phyloP scores from a whole-genome alignment of 2,329 filamentous ascomycete genomes.

The Aspergillus aculeatus region DNA sequence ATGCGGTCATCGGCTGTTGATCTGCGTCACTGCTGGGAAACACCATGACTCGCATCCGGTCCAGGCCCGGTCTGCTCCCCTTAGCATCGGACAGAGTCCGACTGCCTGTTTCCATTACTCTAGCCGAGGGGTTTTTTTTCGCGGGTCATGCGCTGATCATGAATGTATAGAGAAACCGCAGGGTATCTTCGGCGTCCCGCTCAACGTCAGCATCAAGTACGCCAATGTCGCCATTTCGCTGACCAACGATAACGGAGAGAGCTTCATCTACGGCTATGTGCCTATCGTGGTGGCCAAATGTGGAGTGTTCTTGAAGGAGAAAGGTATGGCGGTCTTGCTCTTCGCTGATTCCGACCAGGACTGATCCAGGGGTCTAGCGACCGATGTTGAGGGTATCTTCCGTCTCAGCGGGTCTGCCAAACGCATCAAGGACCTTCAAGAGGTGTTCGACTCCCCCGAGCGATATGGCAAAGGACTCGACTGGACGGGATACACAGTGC shows the following conservation, averaged over 20 bases:
- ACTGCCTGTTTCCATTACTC: not conserved
- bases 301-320: conserved; percentile 95
- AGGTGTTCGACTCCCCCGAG: conserved; percentile 88
- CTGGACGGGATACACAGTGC: conserved; percentile 96
- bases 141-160: conserved; percentile 3
- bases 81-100: not conserved
- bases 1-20: not conserved
- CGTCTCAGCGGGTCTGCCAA: conserved; percentile 94
- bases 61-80: not conserved
- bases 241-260: conserved; percentile 85
- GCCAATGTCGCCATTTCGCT: conserved; percentile 97
- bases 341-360: not conserved
- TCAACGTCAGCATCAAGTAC: conserved; percentile 93
- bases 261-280: conserved; percentile 97
- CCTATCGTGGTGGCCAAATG: conserved; percentile 98
- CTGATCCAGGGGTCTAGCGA: conserved; percentile 58
- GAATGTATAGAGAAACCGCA: conserved; percentile 44
- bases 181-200: conserved; percentile 91
- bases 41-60: not conserved
- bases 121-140: too few species aligned
- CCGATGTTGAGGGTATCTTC: conserved; percentile 93
- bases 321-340: conserved; percentile 63
- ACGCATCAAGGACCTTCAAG: conserved; percentile 94
- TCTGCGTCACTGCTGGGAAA: not conserved
- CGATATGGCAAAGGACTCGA: conserved; percentile 94